Base-by-base conservation (phyloP, 179 eudicot genomes). In the Carnegiea gigantea region DNA sequence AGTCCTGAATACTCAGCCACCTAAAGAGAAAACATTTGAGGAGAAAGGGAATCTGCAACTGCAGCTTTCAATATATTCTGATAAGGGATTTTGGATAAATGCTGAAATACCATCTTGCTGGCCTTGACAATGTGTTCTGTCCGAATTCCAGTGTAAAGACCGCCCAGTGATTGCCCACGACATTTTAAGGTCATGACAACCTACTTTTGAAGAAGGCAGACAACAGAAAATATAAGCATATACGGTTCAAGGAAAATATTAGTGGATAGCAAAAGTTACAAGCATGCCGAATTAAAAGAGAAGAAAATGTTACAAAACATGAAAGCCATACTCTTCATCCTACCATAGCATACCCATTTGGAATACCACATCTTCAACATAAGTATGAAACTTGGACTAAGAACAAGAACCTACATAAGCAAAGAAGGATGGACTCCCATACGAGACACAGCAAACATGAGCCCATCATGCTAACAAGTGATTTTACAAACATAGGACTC, bases 101-200 rank as follows among this genome's bases (percentile, higher is more conserved):
- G 21, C 57, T 44, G 6, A 70, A 78, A n/a, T 88, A 95, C 99
- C 99, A 95, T 94, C 89, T 95, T 94, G 90, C 99, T 95, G 30
- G 99, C 90, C 94, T 87, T 91, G 28, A 90, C 79, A 77, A 95
- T 91, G 80, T 95, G 94, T 81, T 89, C 84, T 49, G 95, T 94
- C 73, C 84, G 88, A 79, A 95, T 90, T 53, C 98, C 99, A 23
- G 98, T 94, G 84, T 92, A 86, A 81, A 95, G 93, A 15, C 98
- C 98, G 62, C 90, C 94, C 43, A 95, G 62, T 48, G 86, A 81
- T 84, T 93, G 82, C 65, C 97, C 97, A 9, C 98, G 97, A 81
- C 97, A 95, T 85, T 88, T 91, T 36, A 95, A 54, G 62, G 97
- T 91, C 99, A 95, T 92, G 70, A 95, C 99, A 70, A 95, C 99